Evolutionary conservation across 2,329 filamentous ascomycete genomes (phyloP).

Genomic region (Malbranchea cinnamomea): DNA sequence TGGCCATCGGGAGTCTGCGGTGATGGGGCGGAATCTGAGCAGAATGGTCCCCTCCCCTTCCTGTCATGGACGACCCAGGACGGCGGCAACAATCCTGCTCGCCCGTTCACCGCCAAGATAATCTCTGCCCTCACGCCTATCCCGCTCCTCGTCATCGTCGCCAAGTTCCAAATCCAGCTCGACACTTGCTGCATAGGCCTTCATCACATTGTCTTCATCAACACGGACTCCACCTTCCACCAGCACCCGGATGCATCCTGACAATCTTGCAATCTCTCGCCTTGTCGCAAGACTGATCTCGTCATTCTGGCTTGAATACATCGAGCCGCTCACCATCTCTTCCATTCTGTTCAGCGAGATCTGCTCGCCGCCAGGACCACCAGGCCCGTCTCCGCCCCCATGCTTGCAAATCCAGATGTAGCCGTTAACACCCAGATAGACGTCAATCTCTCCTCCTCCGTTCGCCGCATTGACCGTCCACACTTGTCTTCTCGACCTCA

Average conservation of each 20-base stretch:
- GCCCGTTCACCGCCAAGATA: conserved; percentile 29
- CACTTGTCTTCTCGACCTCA: conserved; percentile 68
- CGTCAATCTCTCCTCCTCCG: conserved; percentile 50
- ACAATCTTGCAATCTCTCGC: conserved; percentile 73
- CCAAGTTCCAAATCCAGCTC: conserved; percentile 42
- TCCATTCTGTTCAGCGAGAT: conserved; percentile 69
- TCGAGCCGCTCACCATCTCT: conserved; percentile 67
- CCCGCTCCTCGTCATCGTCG: conserved; percentile 20
- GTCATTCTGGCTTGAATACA: conserved; percentile 94
- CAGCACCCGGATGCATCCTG: conserved; percentile 66
- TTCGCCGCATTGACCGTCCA: conserved; percentile 52
- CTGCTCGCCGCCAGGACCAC: conserved; percentile 25
- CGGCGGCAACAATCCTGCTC: conserved; percentile 19
- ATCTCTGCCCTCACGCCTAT: conserved; percentile 22
- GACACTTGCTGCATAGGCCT: conserved; percentile 66
- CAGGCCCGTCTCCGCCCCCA: conserved; percentile 42
- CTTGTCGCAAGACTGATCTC: conserved; percentile 60
- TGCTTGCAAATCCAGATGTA: conserved; percentile 94
- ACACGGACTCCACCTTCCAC: conserved; percentile 71
- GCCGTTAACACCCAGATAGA: conserved; percentile 87
- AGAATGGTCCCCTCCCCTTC: too few species aligned
- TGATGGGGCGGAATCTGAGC: too few species aligned
- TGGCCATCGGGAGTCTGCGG: too few species aligned
- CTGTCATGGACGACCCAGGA: conserved; percentile 6
- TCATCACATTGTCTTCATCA: conserved; percentile 77